These are phyloP conservation scores for Pseudogymnoascus sp. DNA, from an alignment of 2,329 filamentous ascomycete genomes.

Conservation along the genomic window DNA sequence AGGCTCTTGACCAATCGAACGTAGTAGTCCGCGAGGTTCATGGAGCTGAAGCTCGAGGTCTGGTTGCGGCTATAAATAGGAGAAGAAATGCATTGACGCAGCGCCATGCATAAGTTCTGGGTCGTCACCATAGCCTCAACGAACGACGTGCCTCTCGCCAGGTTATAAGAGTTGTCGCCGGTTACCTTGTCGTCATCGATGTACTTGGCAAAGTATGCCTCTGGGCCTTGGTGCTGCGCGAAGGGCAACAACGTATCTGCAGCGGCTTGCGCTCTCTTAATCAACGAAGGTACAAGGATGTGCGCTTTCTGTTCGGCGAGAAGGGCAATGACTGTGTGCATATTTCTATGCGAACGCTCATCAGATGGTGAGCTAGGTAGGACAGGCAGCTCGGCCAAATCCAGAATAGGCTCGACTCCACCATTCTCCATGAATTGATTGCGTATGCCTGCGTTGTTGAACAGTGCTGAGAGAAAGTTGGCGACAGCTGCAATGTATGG, in stretches of 20 bases:
- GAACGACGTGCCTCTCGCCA: slow-evolving; percentile 62
- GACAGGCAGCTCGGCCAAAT: slow-evolving; percentile 75
- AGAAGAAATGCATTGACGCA: slow-evolving; percentile 67
- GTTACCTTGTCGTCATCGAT: slow-evolving; percentile 37
- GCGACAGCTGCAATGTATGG: slow-evolving; percentile 66
- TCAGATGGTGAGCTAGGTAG: slow-evolving; percentile 67
- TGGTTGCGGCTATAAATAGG: slow-evolving; percentile 43
- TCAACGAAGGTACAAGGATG: slow-evolving; percentile 70
- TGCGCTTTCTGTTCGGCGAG: slow-evolving; percentile 76
- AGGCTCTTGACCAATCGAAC: slow-evolving; percentile 64
- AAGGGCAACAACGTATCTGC: slow-evolving; percentile 63
- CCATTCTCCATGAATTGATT: slow-evolving; percentile 65
- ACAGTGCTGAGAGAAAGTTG: slow-evolving; percentile 56
- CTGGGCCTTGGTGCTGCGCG: slow-evolving; percentile 38
- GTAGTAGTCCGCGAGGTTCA: slow-evolving; percentile 84
- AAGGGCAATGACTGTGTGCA: slow-evolving; percentile 67
- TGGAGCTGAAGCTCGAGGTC: slow-evolving; percentile 58
- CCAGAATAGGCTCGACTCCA: slow-evolving; percentile 75
- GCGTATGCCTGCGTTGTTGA: slow-evolving; percentile 26
- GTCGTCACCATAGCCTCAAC: slow-evolving; percentile 71
- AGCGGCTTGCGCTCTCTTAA: slow-evolving; percentile 64
- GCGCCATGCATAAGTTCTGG: slow-evolving; percentile 67
- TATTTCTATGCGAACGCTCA: slow-evolving; percentile 57
- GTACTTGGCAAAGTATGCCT: slow-evolving; percentile 64
- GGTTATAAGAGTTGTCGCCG: slow-evolving; percentile 31